These are phyloP conservation scores for Trichophyton verrucosum DNA, from an alignment of 2,329 filamentous ascomycete species.

Conservation along the genomic window DNA sequence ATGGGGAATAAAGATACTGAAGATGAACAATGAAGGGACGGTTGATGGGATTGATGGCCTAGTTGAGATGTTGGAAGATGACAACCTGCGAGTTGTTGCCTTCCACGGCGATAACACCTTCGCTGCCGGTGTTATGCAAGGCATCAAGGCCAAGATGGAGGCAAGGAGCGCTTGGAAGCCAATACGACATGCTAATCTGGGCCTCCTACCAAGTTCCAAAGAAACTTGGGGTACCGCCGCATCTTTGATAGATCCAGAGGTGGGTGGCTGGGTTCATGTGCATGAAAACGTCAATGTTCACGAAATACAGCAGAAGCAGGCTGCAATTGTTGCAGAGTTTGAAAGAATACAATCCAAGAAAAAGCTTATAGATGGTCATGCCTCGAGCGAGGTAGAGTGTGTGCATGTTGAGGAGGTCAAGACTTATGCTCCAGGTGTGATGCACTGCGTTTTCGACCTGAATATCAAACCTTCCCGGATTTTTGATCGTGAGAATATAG, in stretches of 20 bases:
- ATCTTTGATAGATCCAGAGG: slow-evolving; percentile 31
- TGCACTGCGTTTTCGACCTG: slow-evolving; percentile 52
- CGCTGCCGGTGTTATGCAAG: slow-evolving; percentile 34
- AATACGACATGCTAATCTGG: slow-evolving; percentile 48
- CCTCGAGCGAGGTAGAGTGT: slow-evolving; percentile 16
- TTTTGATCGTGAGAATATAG: not conserved
- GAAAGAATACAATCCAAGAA: slow-evolving; percentile 15
- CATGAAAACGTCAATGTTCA: slow-evolving; percentile 47
- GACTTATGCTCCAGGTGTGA: slow-evolving; percentile 49
- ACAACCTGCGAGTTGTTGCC: slow-evolving; percentile 48
- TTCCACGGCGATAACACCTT: slow-evolving; percentile 56
- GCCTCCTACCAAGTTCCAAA: slow-evolving; percentile 43
- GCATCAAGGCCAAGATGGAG: slow-evolving; percentile 22
- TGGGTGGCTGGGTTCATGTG: slow-evolving; percentile 46
- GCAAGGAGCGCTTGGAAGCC: slow-evolving; percentile 22
- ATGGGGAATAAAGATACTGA: slow-evolving; percentile 49
- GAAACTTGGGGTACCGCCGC: slow-evolving; percentile 40
- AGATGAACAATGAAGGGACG: slow-evolving; percentile 26
- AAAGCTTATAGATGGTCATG: not conserved
- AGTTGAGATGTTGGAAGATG: slow-evolving; percentile 21
- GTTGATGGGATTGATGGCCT: slow-evolving; percentile 20
- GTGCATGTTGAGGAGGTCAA: slow-evolving; percentile 43
- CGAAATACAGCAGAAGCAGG: slow-evolving; percentile 30
- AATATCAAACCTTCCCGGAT: slow-evolving; percentile 10
- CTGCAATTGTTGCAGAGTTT: slow-evolving; percentile 32